These are phyloP conservation scores for Coemansia erecta DNA, from an alignment of 192 early-diverging fungal species.

Conservation along the genomic window DNA sequence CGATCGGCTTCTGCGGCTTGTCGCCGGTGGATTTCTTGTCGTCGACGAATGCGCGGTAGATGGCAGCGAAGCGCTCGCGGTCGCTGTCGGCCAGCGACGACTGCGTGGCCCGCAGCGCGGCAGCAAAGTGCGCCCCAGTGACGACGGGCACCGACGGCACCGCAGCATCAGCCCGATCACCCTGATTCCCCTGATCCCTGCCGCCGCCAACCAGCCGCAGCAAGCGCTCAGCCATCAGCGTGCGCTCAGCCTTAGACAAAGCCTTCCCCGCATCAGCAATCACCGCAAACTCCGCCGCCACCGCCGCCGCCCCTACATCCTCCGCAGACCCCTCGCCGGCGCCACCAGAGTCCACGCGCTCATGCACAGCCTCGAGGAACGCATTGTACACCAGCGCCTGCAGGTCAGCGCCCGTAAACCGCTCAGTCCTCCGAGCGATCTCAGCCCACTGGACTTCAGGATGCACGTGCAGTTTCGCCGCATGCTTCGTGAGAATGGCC, in stretches of 20 bases:
- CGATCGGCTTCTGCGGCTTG: constrained; percentile 20
- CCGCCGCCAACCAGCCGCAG: constrained; percentile 5
- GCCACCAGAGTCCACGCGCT: constrained; percentile 49
- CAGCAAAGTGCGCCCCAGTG: constrained; percentile 29
- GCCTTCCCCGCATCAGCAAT: constrained; percentile 5
- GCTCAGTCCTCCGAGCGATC: constrained; percentile 66
- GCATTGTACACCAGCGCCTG: constrained; percentile 93
- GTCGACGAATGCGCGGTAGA: constrained; percentile 50
- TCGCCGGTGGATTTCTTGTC: constrained; percentile 35
- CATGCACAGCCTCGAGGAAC: constrained; percentile 86
- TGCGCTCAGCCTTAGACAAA: constrained; percentile 18
- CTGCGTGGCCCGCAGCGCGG: constrained; percentile 20
- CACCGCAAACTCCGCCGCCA: not conserved
- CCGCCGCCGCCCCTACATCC: too few relatives aligned
- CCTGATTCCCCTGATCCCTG: not conserved
- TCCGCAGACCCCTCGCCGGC: not conserved
- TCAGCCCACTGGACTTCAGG: constrained; percentile 60
- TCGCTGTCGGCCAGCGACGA: constrained; percentile 32
- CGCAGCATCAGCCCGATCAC: not conserved
- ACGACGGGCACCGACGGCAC: constrained; percentile 14
- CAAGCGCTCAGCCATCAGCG: constrained; percentile 21
- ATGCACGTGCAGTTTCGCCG: constrained; percentile 68
- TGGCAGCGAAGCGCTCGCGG: constrained; percentile 25
- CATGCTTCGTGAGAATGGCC: constrained; percentile 78
- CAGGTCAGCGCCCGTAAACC: constrained; percentile 89